Percentiles rank a stretch among this genome's conserved stretches.
These are phyloP conservation scores for Saururus chinensis DNA, from an alignment of 164 flowering plant genomes.

Conservation along the genomic window DNA sequence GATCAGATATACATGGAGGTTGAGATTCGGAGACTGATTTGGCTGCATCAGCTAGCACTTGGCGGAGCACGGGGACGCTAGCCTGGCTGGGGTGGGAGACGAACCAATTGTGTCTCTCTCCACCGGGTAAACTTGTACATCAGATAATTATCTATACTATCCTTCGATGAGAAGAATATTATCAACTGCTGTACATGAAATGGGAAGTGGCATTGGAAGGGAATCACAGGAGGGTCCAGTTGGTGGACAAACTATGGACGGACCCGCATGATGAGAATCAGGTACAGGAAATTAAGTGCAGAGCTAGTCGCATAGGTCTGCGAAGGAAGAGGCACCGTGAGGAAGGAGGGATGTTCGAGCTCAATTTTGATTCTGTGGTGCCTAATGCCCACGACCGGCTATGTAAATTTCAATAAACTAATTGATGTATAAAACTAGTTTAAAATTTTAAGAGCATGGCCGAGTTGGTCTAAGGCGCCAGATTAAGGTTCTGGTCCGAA, in stretches of 20 bases:
- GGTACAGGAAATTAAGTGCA: slow-evolving; percentile 80
- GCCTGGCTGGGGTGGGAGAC: slow-evolving; percentile 64
- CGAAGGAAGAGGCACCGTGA: slow-evolving; percentile 64
- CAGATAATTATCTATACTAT: too few species aligned
- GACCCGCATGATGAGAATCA: slow-evolving; percentile 68
- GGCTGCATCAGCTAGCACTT: slow-evolving; percentile 89
- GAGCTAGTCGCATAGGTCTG: slow-evolving; percentile 80
- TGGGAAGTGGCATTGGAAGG: slow-evolving; percentile 92
- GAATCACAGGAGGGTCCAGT: slow-evolving; percentile 81
- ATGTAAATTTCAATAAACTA: too few species aligned
- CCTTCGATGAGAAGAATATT: slow-evolving; percentile 36
- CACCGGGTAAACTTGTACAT: slow-evolving; percentile 61
- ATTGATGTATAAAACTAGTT: too few species aligned
- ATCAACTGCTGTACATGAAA: slow-evolving; percentile 60
- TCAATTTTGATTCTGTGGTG: too few species aligned
- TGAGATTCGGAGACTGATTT: slow-evolving; percentile 82
- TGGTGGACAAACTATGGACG: slow-evolving; percentile 78
- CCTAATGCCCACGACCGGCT: too few species aligned
- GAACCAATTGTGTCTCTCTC: slow-evolving; percentile 64
- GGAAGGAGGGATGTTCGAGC: too few species aligned
- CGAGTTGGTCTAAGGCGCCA: slow-evolving; percentile 98
- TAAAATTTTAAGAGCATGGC: too few species aligned
- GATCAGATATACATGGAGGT: slow-evolving; percentile 98
- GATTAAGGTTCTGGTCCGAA: slow-evolving; percentile 98
- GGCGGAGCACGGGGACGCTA: slow-evolving; percentile 76